phyloP scores from a whole-genome alignment of 805 yeast genomes.

The Barnettozyma populi region DNA sequence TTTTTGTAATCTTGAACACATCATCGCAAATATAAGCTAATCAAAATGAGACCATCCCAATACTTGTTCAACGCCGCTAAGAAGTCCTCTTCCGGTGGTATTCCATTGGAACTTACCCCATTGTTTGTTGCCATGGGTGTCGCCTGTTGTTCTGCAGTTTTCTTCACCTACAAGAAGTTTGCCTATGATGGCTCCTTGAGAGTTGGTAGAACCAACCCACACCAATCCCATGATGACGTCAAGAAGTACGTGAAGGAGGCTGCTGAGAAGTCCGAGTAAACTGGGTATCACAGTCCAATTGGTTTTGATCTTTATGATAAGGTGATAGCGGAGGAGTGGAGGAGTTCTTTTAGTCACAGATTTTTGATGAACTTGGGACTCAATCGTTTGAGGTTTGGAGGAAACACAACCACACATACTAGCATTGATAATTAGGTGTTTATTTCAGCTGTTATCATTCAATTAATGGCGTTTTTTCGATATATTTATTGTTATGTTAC shows the following conservation, averaged over 20 bases:
- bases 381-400: not conserved
- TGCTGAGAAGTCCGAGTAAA: conserved; percentile 12
- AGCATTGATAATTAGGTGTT: conserved; percentile 1
- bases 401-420: conserved; percentile 4
- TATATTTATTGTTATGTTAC: conserved; percentile 4
- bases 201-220: conserved; percentile 44
- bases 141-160: conserved; percentile 44
- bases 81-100: conserved; percentile 29
- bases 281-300: not conserved
- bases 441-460: not conserved
- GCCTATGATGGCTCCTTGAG: conserved; percentile 44
- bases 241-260: conserved; percentile 23
- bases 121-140: conserved; percentile 51
- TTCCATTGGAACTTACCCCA: conserved; percentile 57
- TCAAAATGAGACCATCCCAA: conserved; percentile 46
- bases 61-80: conserved; percentile 39
- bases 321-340: not conserved
- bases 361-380: not conserved
- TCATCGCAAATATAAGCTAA: not conserved
- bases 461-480: conserved; percentile 2
- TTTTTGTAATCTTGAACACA: not conserved
- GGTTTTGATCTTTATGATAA: not conserved
- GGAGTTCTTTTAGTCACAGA: not conserved
- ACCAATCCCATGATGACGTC: conserved; percentile 21
- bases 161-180: conserved; percentile 47